Base-by-base conservation (phyloP, 1,139 yeast species). In the Barnettozyma hawaiiensis region DNA sequence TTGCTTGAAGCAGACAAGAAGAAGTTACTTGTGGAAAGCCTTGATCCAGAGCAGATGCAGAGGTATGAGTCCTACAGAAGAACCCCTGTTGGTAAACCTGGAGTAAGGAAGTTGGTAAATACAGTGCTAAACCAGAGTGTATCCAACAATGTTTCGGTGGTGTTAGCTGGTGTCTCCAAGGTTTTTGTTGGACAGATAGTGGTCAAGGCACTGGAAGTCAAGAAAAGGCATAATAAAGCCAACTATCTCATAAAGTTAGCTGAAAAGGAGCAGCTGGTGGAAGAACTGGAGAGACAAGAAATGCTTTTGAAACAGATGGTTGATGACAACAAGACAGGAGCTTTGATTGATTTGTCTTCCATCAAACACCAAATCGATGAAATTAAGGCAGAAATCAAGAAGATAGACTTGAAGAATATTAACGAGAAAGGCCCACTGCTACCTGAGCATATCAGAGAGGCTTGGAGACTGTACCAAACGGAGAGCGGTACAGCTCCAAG, bases 11-110 rank as follows among this genome's bases (percentile, higher is more conserved):
- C 67, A 41, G 90, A 82, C 41, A 72, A 76, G 47, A 73, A 78
- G 59, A 73, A 85, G 50, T 57, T 89, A 22, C 65, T 90, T 48
- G 74, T 89, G 49, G 77, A 86, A 19, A 78, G 80, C 51, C 78
- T 92, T 58, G 81, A 84, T 46, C 77, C 76, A n/a, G 85, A 81
- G 31, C 97, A 92, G 59, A 82, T 86, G 82, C 81, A 81, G 47
- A 65, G 96, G 41, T 90, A 89, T 62, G 97, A 89, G 59, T 86
- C 85, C 11, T 89, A 81, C 60, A 73, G 96, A 51, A 71, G 97
- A 52, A 84, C 95, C 44, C 83, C 87, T 28, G 67, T 92, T 40
- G 87, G 85, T 56, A 80, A 84, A 49, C 76, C 81, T 2, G 87
- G 89, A 2, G 85, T 90, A 12, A 85, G 85, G 60, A 85, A 84